Percentiles rank a stretch among this genome's conserved stretches.
Evolutionary conservation across 495 filamentous ascomycete species (phyloP).

Genomic region (Staphylotrichum tortipilum): DNA sequence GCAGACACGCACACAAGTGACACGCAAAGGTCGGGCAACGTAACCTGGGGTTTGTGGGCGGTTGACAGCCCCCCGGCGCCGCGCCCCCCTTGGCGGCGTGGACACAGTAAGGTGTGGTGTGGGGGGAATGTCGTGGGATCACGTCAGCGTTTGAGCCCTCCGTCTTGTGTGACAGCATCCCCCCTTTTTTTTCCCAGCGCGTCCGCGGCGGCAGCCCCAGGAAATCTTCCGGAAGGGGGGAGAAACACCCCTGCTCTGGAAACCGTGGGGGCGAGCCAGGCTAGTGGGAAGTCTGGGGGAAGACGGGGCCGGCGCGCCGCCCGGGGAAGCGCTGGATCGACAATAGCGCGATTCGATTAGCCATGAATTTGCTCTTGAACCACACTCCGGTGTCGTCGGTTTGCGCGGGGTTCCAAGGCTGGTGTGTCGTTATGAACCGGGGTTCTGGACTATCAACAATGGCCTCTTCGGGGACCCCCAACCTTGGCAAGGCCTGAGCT

Average conservation of each 20-base stretch:
- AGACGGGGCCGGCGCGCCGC: not conserved
- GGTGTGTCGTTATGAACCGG: not conserved
- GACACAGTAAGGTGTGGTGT: not conserved
- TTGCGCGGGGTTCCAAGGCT: not conserved
- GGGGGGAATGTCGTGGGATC: conserved; percentile 13
- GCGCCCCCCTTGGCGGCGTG: not conserved
- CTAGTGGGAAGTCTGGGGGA: conserved; percentile 10
- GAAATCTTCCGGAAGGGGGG: conserved; percentile 13
- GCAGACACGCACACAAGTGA: not conserved
- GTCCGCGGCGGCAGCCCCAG: conserved; percentile 7
- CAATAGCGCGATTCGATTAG: not conserved
- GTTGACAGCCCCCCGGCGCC: not conserved
- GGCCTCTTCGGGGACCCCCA: not conserved
- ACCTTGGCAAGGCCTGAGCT: not conserved
- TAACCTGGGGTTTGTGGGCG: not conserved
- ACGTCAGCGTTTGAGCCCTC: conserved; percentile 18
- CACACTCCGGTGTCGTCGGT: not conserved
- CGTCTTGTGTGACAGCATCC: not conserved
- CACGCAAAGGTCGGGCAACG: conserved; percentile 4
- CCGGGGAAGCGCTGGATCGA: conserved; percentile 1
- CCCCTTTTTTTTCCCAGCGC: conserved; percentile 3
- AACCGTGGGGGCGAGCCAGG: conserved; percentile 7
- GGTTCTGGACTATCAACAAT: not conserved
- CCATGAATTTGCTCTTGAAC: not conserved
- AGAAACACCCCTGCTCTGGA: conserved; percentile 5